These are phyloP conservation scores for Alnus glutinosa DNA, from an alignment of 306 rosid genomes.

Conservation along the genomic window DNA sequence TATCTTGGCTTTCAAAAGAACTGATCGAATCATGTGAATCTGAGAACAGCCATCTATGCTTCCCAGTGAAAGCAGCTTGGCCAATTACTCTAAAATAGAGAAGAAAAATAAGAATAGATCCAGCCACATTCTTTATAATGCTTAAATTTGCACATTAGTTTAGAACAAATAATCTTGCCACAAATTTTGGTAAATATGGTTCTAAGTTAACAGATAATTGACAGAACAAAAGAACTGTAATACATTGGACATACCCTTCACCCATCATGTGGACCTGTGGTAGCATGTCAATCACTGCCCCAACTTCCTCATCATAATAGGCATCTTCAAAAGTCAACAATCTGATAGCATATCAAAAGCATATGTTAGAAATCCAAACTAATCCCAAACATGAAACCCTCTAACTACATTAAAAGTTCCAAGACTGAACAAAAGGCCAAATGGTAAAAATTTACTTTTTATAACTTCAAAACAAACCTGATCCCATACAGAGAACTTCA, in stretches of 20 bases:
- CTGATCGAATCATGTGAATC: conserved; percentile 38
- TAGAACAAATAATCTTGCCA: background rate
- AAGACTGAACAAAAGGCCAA: background rate
- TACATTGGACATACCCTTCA: conserved; percentile 62
- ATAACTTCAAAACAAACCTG: conserved; percentile 12
- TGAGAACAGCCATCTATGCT: conserved; percentile 66
- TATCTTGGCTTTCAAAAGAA: conserved; percentile 24
- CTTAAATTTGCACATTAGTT: background rate
- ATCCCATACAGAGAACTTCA: background rate
- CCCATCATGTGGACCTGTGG: conserved; percentile 65
- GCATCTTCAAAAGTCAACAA: conserved; percentile 71
- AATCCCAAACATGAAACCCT: conserved; percentile 14
- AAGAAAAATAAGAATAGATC: conserved; percentile 28
- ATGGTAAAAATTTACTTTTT: background rate
- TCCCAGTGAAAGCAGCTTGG: conserved; percentile 71
- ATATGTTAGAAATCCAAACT: conserved; percentile 30
- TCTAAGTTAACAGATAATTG: background rate
- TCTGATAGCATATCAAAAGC: conserved; percentile 47
- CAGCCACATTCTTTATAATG: background rate
- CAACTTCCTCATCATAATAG: conserved; percentile 59
- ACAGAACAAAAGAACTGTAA: background rate
- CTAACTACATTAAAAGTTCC: background rate
- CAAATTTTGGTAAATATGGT: background rate
- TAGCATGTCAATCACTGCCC: conserved; percentile 47
- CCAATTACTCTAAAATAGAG: conserved; percentile 59